A percentile compares a stretch with the other conserved stretches of the same genome.
Conservation (phyloP, 1,284 basidiomycete species). For the Boletus subluridellus region DNA sequence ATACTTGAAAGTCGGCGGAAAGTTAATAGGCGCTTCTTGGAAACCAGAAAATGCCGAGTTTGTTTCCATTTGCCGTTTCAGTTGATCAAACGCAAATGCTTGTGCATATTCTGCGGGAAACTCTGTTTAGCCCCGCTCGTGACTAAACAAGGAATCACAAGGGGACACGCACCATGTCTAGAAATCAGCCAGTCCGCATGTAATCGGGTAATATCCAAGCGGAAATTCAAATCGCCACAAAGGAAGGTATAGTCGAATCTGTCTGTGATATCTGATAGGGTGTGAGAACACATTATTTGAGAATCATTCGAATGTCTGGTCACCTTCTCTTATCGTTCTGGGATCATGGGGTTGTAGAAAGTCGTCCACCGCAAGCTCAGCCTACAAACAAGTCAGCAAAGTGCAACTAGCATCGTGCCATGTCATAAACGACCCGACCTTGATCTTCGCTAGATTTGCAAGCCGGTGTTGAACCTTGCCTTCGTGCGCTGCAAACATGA, state of each 20-base stretch:
- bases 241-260: constrained; percentile 81
- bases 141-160: neutral
- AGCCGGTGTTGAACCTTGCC: constrained; percentile 65
- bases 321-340: constrained; percentile 64
- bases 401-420: neutral
- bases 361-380: constrained; percentile 61
- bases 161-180: constrained; percentile 42
- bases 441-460: constrained; percentile 72
- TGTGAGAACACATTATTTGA: neutral
- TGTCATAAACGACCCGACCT: constrained; percentile 40
- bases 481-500: constrained; percentile 60
- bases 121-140: neutral
- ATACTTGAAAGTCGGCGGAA: constrained; percentile 84
- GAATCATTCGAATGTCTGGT: neutral
- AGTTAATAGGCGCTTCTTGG: constrained; percentile 64
- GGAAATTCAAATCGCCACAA: constrained; percentile 79
- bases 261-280: constrained; percentile 64
- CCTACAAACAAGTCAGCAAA: constrained; percentile 36
- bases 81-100: constrained; percentile 77
- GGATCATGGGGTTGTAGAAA: constrained; percentile 64
- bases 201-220: constrained; percentile 66
- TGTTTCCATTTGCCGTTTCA: constrained; percentile 64
- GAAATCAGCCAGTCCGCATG: constrained; percentile 73
- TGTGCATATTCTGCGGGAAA: constrained; percentile 56
- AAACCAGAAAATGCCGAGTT: constrained; percentile 67